phyloP scores from a whole-genome alignment of 805 yeast genomes.

The Saturnispora sanitii region DNA sequence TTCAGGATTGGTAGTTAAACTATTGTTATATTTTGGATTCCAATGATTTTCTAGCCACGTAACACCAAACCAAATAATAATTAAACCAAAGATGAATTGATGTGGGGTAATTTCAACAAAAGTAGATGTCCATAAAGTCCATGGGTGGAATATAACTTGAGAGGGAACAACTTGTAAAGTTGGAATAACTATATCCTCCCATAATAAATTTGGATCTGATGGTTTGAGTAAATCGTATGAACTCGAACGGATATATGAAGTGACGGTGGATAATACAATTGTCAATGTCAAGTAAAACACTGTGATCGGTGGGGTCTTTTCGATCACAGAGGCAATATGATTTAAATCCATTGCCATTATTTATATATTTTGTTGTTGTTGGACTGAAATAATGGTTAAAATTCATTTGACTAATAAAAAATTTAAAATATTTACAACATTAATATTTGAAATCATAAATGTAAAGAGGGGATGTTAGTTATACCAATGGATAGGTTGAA shows the following conservation, averaged over 20 bases:
- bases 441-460: too few relatives aligned
- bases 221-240: constrained; percentile 22
- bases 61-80: constrained; percentile 31
- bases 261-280: constrained; percentile 30
- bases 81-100: constrained; percentile 33
- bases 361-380: background rate
- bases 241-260: constrained; percentile 34
- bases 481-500: background rate
- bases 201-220: constrained; percentile 19
- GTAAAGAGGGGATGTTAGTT: background rate
- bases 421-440: too few relatives aligned
- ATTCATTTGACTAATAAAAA: too few relatives aligned
- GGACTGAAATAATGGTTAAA: too few relatives aligned
- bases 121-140: constrained; percentile 56
- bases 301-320: constrained; percentile 22
- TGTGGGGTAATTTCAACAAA: constrained; percentile 49
- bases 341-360: background rate
- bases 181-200: constrained; percentile 39
- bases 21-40: constrained; percentile 21
- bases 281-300: constrained; percentile 33
- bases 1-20: background rate
- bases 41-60: constrained; percentile 43
- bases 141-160: constrained; percentile 44
- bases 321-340: background rate
- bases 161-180: constrained; percentile 54